Conservation (phyloP, 305 asterid species). For the Fraxinus xanthoxyloides region DNA sequence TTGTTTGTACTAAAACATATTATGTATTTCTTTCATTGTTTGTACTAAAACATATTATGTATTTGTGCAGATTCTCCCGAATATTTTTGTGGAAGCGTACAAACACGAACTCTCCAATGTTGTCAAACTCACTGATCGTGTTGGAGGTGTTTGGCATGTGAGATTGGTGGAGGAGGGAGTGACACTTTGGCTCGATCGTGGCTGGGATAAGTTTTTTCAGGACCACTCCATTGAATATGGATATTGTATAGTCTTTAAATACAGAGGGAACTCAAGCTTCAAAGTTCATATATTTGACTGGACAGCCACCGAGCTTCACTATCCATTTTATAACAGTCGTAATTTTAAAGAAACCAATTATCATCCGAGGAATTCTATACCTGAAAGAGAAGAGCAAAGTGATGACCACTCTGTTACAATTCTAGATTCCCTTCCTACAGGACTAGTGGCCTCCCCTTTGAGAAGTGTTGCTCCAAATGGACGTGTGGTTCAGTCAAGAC, state of each 20-base stretch:
- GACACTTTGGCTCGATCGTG: constrained; percentile 16
- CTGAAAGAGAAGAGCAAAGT: not conserved
- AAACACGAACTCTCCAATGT: constrained; percentile 11
- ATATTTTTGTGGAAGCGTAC: constrained; percentile 6
- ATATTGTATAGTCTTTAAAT: constrained; percentile 15
- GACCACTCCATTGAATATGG: constrained; percentile 19
- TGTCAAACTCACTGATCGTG: constrained; percentile 16
- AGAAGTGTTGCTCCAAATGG: not conserved
- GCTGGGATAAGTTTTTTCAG: constrained; percentile 21
- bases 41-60: not conserved
- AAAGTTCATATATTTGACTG: constrained; percentile 15
- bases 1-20: no score
- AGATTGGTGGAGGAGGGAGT: constrained; percentile 4
- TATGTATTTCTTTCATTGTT: no score
- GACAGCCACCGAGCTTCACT: constrained; percentile 10
- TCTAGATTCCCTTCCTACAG: not conserved
- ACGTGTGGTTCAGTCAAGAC: not conserved
- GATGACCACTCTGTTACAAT: not conserved
- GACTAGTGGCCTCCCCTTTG: not conserved
- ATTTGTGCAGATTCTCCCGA: constrained; percentile 21
- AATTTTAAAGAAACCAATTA: not conserved
- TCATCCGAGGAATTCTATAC: not conserved
- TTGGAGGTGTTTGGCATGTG: constrained; percentile 19
- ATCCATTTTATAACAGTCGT: not conserved
- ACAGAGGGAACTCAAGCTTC: constrained; percentile 18